phyloP scores from a whole-genome alignment of 768 basidiomycete species.

The Mycena belliarum region DNA sequence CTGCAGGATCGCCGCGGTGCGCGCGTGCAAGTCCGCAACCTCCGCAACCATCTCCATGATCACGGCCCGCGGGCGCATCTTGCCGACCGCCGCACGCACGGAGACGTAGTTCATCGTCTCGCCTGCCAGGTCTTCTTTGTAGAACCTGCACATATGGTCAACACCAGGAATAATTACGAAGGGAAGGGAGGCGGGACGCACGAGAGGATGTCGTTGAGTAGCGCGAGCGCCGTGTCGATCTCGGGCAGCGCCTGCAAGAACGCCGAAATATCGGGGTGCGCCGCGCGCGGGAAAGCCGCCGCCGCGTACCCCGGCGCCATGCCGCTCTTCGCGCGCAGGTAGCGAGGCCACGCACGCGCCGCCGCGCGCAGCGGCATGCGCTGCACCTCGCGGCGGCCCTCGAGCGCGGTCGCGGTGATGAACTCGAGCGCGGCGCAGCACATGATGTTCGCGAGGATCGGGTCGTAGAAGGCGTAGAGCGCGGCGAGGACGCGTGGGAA shows the following conservation, averaged over 20 bases:
- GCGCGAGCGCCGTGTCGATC: neutral
- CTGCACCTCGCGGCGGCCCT: neutral
- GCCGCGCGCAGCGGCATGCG: neutral
- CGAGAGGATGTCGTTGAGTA: slow-evolving; percentile 5
- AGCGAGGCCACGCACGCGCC: neutral
- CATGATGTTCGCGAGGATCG: neutral
- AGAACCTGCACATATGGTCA: neutral
- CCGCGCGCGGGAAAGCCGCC: neutral
- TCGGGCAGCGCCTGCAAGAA: slow-evolving; percentile 1
- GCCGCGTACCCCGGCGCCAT: neutral
- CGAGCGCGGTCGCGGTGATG: neutral
- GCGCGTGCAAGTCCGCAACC: neutral
- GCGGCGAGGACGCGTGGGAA: neutral
- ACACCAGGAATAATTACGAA: neutral
- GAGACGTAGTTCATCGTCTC: neutral
- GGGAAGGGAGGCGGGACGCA: neutral
- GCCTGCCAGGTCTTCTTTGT: slow-evolving; percentile 1
- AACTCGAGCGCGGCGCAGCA: neutral
- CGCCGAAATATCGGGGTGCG: neutral
- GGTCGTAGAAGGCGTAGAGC: neutral
- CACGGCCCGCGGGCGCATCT: neutral
- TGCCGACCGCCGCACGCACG: neutral
- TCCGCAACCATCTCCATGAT: slow-evolving; percentile 1
- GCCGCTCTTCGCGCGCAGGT: neutral
- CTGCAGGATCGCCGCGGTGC: neutral